Conservation (phyloP, 306 rosid genomes). For the Cucumis melo region DNA sequence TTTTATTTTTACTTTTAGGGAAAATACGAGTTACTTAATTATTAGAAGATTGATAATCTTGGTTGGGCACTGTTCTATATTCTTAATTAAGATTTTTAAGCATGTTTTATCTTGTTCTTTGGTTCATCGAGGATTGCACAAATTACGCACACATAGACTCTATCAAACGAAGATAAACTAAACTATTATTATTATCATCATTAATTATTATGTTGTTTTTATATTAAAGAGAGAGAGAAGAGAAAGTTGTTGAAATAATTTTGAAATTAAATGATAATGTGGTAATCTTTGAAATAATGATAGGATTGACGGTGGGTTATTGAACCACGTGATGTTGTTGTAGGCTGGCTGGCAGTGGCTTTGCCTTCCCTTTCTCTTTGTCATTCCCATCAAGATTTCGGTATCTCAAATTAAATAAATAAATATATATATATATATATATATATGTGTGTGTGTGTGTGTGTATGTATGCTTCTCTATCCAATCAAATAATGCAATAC, state of each 20-base stretch:
- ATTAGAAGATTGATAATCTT: too few relatives aligned
- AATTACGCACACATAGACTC: not conserved
- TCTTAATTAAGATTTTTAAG: too few relatives aligned
- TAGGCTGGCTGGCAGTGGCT: not conserved
- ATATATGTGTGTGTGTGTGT: too few relatives aligned
- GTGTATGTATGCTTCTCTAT: not conserved
- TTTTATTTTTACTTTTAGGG: too few relatives aligned
- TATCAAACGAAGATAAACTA: not conserved
- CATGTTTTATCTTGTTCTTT: not conserved
- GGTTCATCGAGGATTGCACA: not conserved
- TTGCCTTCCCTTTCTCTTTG: not conserved
- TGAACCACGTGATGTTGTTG: not conserved
- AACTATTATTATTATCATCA: not conserved
- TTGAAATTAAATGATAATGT: not conserved
- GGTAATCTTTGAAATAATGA: not conserved
- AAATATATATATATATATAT: too few relatives aligned
- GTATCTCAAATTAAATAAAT: not conserved
- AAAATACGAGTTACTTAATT: too few relatives aligned
- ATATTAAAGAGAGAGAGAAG: not conserved
- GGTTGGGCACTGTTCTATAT: too few relatives aligned
- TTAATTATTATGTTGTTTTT: too few relatives aligned
- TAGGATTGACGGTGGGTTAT: not conserved
- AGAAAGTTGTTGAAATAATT: not conserved
- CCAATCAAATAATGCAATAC: not conserved
- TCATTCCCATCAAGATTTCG: conserved; percentile 1